These are phyloP conservation scores for Phlebopus sp. DNA, from an alignment of 1,284 basidiomycete species.

Conservation along the genomic window DNA sequence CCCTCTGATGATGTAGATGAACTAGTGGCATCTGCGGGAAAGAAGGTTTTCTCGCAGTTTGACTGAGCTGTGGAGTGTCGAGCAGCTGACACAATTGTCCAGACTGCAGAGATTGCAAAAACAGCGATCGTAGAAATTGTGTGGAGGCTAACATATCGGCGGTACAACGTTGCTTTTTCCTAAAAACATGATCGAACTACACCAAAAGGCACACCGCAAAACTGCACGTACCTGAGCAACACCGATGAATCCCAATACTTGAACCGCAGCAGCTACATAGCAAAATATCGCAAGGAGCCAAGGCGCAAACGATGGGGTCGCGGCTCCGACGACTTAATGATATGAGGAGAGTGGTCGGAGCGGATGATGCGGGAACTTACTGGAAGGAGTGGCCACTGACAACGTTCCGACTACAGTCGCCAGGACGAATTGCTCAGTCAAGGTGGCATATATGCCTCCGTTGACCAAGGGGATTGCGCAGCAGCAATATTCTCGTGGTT, in stretches of 20 bases:
- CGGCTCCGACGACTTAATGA: conserved; percentile 76
- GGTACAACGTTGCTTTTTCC: conserved; percentile 78
- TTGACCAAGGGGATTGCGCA: conserved; percentile 86
- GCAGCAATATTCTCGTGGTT: conserved; percentile 74
- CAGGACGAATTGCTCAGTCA: conserved; percentile 73
- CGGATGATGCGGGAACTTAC: conserved; percentile 42
- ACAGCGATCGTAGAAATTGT: conserved; percentile 52
- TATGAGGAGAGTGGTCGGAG: conserved; percentile 9
- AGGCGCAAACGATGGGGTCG: conserved; percentile 71
- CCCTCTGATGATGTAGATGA: conserved; percentile 49
- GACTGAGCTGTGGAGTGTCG: conserved; percentile 69
- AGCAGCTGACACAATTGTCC: conserved; percentile 76
- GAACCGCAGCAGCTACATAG: conserved; percentile 69
- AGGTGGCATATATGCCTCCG: conserved; percentile 79
- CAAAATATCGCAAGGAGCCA: conserved; percentile 73
- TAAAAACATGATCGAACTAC: conserved; percentile 30
- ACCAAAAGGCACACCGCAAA: background rate
- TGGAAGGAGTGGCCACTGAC: conserved; percentile 73
- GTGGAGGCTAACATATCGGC: conserved; percentile 74
- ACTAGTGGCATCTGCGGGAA: conserved; percentile 35
- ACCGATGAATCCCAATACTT: conserved; percentile 79
- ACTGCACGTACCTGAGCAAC: conserved; percentile 63
- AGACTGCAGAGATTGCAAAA: conserved; percentile 75
- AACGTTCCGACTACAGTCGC: conserved; percentile 74
- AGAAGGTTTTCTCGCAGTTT: conserved; percentile 66